Evolutionary conservation across 768 basidiomycete species (phyloP).

Genomic region (Daedaleopsis nitida): DNA sequence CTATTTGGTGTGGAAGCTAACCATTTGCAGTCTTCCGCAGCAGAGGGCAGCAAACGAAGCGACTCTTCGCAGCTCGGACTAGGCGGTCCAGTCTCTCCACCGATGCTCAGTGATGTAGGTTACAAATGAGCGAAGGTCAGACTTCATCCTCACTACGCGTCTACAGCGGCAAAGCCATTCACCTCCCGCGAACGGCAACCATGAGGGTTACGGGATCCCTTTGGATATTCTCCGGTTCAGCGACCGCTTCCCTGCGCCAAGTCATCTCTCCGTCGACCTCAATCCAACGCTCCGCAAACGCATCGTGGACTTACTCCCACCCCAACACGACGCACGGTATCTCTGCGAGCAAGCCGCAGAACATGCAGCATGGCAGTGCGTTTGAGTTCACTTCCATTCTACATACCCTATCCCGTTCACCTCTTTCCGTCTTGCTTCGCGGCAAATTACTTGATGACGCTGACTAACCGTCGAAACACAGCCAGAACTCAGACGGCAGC

Average conservation of each 20-base stretch:
- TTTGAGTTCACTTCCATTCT: constrained; percentile 20
- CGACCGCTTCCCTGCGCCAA: constrained; percentile 70
- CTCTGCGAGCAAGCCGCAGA: constrained; percentile 65
- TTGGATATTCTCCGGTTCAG: constrained; percentile 60
- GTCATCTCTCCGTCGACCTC: constrained; percentile 44
- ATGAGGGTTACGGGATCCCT: constrained; percentile 22
- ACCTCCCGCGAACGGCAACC: constrained; percentile 34
- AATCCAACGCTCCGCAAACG: constrained; percentile 64
- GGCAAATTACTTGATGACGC: constrained; percentile 16
- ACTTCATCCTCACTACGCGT: constrained; percentile 9
- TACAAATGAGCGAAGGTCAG: neutral
- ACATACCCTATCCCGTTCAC: constrained; percentile 12
- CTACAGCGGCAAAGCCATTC: constrained; percentile 41
- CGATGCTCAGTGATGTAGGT: constrained; percentile 24
- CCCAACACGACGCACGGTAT: constrained; percentile 55
- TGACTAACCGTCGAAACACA: constrained; percentile 10
- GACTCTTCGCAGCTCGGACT: constrained; percentile 14
- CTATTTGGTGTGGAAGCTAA: constrained; percentile 37
- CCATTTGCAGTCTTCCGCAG: constrained; percentile 14
- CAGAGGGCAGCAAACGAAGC: constrained; percentile 4
- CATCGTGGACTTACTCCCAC: constrained; percentile 64
- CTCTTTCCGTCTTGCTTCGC: constrained; percentile 8
- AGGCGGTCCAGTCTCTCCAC: constrained; percentile 17
- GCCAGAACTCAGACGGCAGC: constrained; percentile 61
- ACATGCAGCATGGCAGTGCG: constrained; percentile 77